Base-by-base conservation (phyloP, 2,329 filamentous ascomycete species). In the Microdochium trichocladiopsis region DNA sequence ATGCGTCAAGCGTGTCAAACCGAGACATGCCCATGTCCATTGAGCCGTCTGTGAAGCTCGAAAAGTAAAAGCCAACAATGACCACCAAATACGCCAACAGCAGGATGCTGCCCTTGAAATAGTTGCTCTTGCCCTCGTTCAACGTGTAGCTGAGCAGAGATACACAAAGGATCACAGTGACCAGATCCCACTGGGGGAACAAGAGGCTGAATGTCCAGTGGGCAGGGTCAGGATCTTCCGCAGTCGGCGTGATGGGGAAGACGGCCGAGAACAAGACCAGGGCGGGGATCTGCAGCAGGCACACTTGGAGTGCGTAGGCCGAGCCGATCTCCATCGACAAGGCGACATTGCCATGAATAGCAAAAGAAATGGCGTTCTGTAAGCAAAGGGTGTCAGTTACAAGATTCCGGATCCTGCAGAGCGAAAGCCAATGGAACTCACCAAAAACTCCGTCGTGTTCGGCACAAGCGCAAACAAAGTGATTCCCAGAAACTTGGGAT, bases 291-390 rank as follows among this genome's bases (percentile, higher is more conserved):
- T 99, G 94, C 21, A 99, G 78, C 25, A 99, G 78, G 66, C 93
- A 96, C 49, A 99, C 94, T 70, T 99, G 94, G 45, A 99, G 77
- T 2, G 94, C 94, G 65, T 99, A 99, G 2, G 93, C 93, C 1
- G 92, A 96, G 59, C 94, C 94, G 60, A 99, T 99, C 66, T 99
- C 94, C 94, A 99, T 99, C 36, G 91, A 96, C 18, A 99, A 75
- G 0, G 94, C 94, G 69, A 99, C 97, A 69, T 99, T 99, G 55
- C 94, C 94, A 65, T 99, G 97, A 93, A 99, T 99, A 51, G 94
- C 94, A 67, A 99, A 99, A 0, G 92, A 96, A 54, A 99, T 99
- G 66, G 93, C 94, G 70, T 99, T 99, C 85, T 91, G 14, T 52
- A 43, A 4, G 22, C 25, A 52, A 47, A 11, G 24, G 16, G n/a